Percentiles rank a stretch among this genome's conserved stretches.
These are phyloP conservation scores for Candida verbasci DNA, from an alignment of 805 yeast species.

Conservation along the genomic window DNA sequence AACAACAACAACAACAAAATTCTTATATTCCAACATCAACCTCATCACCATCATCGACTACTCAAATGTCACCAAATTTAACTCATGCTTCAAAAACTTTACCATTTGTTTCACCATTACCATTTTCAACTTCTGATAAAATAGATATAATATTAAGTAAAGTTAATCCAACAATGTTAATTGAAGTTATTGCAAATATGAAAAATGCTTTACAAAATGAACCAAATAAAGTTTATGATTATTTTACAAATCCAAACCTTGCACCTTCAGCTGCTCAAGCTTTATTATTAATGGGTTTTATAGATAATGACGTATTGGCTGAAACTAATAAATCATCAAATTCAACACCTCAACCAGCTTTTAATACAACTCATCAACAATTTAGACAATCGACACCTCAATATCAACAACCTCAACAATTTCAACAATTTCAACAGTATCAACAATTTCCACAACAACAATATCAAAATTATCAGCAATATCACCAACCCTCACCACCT, in stretches of 20 bases:
- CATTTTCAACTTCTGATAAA: constrained; percentile 48
- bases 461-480: constrained; percentile 10
- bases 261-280: constrained; percentile 73
- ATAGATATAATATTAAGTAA: constrained; percentile 58
- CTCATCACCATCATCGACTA: not conserved
- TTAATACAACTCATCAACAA: not conserved
- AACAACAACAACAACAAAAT: not conserved
- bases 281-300: constrained; percentile 69
- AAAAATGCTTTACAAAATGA: constrained; percentile 52
- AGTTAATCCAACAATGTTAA: constrained; percentile 66
- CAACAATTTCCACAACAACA: constrained; percentile 10
- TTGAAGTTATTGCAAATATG: constrained; percentile 64
- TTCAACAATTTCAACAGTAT: constrained; percentile 8
- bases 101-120: constrained; percentile 44
- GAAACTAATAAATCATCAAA: constrained; percentile 42
- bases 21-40: not conserved
- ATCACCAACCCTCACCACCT: constrained; percentile 8
- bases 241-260: constrained; percentile 51
- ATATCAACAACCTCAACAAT: not conserved
- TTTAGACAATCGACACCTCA: no score
- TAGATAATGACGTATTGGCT: constrained; percentile 63
- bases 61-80: constrained; percentile 42
- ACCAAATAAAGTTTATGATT: constrained; percentile 46
- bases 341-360: constrained; percentile 16
- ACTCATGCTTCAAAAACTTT: constrained; percentile 53